A percentile compares a stretch with the other conserved stretches of the same genome.
These are phyloP conservation scores for Aspergillus neotritici DNA, from an alignment of 2,329 filamentous ascomycete genomes.

Conservation along the genomic window DNA sequence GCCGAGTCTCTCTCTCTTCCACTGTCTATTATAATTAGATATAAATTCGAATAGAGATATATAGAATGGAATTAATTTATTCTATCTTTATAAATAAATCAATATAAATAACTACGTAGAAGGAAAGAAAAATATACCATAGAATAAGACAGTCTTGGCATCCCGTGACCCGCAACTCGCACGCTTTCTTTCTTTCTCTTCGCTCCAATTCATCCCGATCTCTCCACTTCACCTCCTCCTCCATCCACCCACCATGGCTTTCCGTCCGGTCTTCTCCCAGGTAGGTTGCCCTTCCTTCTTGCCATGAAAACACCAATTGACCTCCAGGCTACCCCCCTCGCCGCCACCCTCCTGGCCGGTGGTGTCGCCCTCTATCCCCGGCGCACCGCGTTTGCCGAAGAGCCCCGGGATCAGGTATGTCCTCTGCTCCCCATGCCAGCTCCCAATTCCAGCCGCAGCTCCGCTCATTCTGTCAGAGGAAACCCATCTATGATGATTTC, in stretches of 20 bases:
- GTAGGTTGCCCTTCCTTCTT: constrained; percentile 20
- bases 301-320: constrained; percentile 20
- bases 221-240: constrained; percentile 10
- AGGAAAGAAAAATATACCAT: no score
- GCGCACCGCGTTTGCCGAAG: constrained; percentile 40
- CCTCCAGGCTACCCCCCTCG: constrained; percentile 35
- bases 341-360: constrained; percentile 37
- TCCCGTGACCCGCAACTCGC: neutral
- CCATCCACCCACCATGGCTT: constrained; percentile 32
- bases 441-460: neutral
- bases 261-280: constrained; percentile 39
- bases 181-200: constrained; percentile 18
- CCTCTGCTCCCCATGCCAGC: neutral
- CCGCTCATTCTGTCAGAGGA: constrained; percentile 23
- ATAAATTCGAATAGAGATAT: no score
- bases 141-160: no score
- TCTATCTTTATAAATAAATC: no score
- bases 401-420: constrained; percentile 33
- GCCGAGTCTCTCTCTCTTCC: no score
- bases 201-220: constrained; percentile 17
- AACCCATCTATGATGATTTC: constrained; percentile 43
- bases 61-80: no score
- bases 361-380: constrained; percentile 37
- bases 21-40: no score
- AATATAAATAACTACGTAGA: no score